These are phyloP conservation scores for Aspergillus intermedius DNA, from an alignment of 2,329 filamentous ascomycete genomes.

Conservation along the genomic window DNA sequence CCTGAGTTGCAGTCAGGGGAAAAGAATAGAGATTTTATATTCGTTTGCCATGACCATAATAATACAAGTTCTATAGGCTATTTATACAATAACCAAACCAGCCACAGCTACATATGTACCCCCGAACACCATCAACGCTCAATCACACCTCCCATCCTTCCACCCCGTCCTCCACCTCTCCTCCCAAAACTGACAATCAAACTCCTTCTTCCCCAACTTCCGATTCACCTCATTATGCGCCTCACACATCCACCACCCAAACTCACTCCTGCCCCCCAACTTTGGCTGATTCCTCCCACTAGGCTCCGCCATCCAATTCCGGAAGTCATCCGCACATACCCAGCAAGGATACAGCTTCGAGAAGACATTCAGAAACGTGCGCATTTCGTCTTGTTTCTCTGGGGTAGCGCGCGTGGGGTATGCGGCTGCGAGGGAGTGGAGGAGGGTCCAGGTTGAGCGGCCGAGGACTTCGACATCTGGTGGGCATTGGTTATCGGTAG, in stretches of 20 bases:
- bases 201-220: conserved; percentile 83
- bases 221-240: conserved; percentile 48
- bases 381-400: conserved; percentile 67
- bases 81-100: background rate
- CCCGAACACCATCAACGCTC: conserved; percentile 5
- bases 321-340: conserved; percentile 90
- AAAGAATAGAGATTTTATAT: background rate
- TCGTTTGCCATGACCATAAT: too few species aligned
- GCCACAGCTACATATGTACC: conserved; percentile 1
- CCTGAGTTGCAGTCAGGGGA: background rate
- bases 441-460: conserved; percentile 83
- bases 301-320: conserved; percentile 63
- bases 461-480: conserved; percentile 84
- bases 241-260: conserved; percentile 46
- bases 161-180: conserved; percentile 91
- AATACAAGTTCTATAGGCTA: background rate
- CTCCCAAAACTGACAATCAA: conserved; percentile 87
- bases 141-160: conserved; percentile 61
- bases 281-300: conserved; percentile 55
- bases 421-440: conserved; percentile 82
- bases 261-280: conserved; percentile 45
- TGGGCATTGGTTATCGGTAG: conserved; percentile 63
- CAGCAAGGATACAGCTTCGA: conserved; percentile 89
- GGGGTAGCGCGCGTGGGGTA: conserved; percentile 68
- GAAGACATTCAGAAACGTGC: conserved; percentile 72